A percentile compares a stretch with the other conserved stretches of the same genome.
Evolutionary conservation across 441 rosid genomes (phyloP).

Genomic region (Eugenia klotzschiana): DNA sequence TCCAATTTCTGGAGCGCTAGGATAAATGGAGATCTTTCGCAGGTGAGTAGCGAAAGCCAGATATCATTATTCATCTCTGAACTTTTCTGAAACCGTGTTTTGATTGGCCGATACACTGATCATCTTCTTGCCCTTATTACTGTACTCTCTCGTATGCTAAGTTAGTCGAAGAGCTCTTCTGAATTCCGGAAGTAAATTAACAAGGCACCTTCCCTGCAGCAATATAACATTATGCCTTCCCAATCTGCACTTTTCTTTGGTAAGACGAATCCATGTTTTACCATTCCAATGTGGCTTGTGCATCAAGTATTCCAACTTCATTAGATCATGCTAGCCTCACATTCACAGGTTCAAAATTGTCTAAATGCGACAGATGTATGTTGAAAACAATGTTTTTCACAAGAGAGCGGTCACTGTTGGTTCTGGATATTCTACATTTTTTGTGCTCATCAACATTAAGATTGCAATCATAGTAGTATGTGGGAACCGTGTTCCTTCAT

Average conservation of each 20-base stretch:
- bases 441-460: rapidly evolving
- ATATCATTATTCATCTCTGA: not conserved
- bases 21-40: not conserved
- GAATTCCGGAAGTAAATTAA: not conserved
- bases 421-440: not conserved
- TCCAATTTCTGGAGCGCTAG: not conserved
- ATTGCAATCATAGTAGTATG: rapidly evolving
- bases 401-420: rapidly evolving
- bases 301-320: not conserved
- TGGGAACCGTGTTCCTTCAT: not conserved
- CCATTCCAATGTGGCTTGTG: not conserved
- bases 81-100: not conserved
- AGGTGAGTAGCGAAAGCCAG: not conserved
- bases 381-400: not conserved
- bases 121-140: not conserved
- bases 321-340: not conserved
- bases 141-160: not conserved
- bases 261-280: not conserved
- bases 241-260: not conserved
- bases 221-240: not conserved
- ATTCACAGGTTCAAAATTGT: not conserved
- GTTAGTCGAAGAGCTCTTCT: not conserved
- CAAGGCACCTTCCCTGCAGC: not conserved
- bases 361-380: not conserved
- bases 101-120: not conserved